A percentile compares a stretch with the other conserved stretches of the same genome.
These are phyloP conservation scores for Dactylonectria estremocensis DNA, from an alignment of 2,329 filamentous ascomycete genomes.

Conservation along the genomic window DNA sequence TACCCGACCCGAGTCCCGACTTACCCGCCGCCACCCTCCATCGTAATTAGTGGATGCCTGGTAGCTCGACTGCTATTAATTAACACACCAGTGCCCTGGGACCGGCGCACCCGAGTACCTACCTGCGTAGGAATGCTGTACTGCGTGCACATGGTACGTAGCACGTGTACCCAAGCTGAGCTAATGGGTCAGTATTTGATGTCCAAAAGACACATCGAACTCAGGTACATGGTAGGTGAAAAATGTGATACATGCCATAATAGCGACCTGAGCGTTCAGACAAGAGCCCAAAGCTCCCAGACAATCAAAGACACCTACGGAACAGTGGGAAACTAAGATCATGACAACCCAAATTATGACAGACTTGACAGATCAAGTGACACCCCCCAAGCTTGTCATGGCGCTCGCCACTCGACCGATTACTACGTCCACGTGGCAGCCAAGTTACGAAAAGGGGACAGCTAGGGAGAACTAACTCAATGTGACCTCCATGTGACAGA, in stretches of 20 bases:
- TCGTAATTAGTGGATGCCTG: slow-evolving; percentile 6
- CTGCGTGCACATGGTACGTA: background rate
- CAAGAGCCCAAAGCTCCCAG: slow-evolving; percentile 17
- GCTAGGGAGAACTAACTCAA: background rate
- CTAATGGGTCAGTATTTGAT: too few relatives aligned
- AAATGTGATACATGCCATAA: slow-evolving; percentile 14
- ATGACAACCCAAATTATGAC: background rate
- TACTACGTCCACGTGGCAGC: slow-evolving; percentile 16
- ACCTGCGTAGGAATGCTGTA: too few relatives aligned
- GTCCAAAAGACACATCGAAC: too few relatives aligned
- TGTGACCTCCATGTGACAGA: background rate
- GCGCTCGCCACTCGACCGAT: background rate
- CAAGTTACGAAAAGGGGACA: background rate
- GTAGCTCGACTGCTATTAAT: slow-evolving; percentile 1
- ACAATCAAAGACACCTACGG: background rate
- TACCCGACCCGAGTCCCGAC: slow-evolving; percentile 25
- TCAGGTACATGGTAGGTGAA: too few relatives aligned
- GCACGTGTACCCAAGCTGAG: too few relatives aligned
- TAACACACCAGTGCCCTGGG: too few relatives aligned
- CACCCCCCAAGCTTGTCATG: background rate
- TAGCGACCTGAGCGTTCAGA: slow-evolving; percentile 20
- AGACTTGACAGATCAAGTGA: background rate
- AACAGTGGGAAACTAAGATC: background rate
- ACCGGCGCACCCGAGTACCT: too few relatives aligned
- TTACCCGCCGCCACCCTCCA: background rate